Evolutionary conservation across 2,329 filamentous ascomycete genomes (phyloP).

Genomic region (Aureobasidium sp.): DNA sequence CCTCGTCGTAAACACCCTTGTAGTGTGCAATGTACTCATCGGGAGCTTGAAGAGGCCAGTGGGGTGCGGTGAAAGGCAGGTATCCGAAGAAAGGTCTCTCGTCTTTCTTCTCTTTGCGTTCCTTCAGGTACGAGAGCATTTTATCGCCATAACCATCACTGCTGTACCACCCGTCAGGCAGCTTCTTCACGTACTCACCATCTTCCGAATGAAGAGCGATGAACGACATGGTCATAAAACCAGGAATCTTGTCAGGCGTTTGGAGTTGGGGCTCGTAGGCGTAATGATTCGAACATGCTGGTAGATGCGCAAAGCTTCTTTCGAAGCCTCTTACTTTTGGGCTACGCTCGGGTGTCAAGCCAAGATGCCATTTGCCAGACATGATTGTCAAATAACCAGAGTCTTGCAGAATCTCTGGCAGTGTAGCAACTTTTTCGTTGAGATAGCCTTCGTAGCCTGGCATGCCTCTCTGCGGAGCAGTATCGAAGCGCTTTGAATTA

Average conservation of each 20-base stretch:
- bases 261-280: slow-evolving; percentile 42
- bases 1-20: slow-evolving; percentile 51
- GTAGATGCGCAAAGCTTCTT: slow-evolving; percentile 50
- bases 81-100: slow-evolving; percentile 50
- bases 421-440: slow-evolving; percentile 49
- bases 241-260: slow-evolving; percentile 28
- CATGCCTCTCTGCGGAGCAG: slow-evolving; percentile 47
- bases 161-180: slow-evolving; percentile 31
- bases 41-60: slow-evolving; percentile 56
- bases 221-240: slow-evolving; percentile 35
- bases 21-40: slow-evolving; percentile 49
- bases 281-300: slow-evolving; percentile 52
- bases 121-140: slow-evolving; percentile 30
- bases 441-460: slow-evolving; percentile 58
- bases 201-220: slow-evolving; percentile 33
- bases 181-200: slow-evolving; percentile 31
- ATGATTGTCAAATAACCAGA: slow-evolving; percentile 53
- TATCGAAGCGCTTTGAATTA: slow-evolving; percentile 35
- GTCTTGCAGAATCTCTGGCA: slow-evolving; percentile 51
- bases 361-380: slow-evolving; percentile 57
- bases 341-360: slow-evolving; percentile 48
- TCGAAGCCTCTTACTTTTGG: slow-evolving; percentile 52
- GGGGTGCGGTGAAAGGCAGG: slow-evolving; percentile 53
- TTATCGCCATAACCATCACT: slow-evolving; percentile 32
- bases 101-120: slow-evolving; percentile 28